These are phyloP conservation scores for Oryza longistaminata DNA, from an alignment of 176 grass and related monocot genomes.

Conservation along the genomic window DNA sequence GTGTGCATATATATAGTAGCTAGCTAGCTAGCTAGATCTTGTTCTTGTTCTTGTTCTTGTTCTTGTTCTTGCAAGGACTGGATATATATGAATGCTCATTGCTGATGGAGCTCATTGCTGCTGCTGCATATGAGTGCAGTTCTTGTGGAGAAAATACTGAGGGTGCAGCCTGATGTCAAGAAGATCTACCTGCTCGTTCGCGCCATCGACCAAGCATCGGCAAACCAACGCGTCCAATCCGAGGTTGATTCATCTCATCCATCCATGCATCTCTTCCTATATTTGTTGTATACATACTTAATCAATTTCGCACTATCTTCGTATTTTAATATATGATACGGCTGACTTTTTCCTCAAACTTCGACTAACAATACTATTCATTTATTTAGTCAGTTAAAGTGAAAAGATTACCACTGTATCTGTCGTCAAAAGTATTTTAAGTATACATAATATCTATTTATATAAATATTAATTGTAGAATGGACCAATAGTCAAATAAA, in stretches of 20 bases:
- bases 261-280: background rate
- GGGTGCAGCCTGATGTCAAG: constrained; percentile 69
- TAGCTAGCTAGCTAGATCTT: background rate
- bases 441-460: too few relatives aligned
- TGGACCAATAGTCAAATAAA: too few relatives aligned
- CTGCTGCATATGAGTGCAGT: constrained; percentile 36
- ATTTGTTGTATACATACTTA: too few relatives aligned
- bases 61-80: background rate
- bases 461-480: too few relatives aligned
- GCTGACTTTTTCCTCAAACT: too few relatives aligned
- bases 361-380: too few relatives aligned
- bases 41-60: background rate
- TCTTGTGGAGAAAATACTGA: constrained; percentile 87
- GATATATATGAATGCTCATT: background rate
- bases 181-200: constrained; percentile 77
- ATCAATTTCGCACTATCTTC: too few relatives aligned
- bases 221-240: constrained; percentile 57
- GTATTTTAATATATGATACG: too few relatives aligned
- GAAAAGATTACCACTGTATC: too few relatives aligned
- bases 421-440: too few relatives aligned
- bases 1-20: background rate
- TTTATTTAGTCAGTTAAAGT: too few relatives aligned
- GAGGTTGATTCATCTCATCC: constrained; percentile 34
- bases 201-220: constrained; percentile 35
- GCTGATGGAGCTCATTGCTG: background rate